Conservation (phyloP, 2,329 filamentous ascomycete species). For the Byssothecium circinans region DNA sequence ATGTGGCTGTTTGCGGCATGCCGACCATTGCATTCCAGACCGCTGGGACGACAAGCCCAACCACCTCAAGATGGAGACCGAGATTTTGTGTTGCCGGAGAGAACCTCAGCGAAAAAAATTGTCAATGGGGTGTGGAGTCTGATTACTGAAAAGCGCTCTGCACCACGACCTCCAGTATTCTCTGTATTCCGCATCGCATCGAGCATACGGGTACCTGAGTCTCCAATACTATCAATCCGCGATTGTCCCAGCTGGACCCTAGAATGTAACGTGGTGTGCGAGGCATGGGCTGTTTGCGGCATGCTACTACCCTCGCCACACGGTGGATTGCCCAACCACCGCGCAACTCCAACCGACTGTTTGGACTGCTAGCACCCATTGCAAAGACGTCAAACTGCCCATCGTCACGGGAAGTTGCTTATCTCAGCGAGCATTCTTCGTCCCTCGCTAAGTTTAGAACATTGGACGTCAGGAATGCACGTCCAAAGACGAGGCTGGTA, state of each 20-base stretch:
- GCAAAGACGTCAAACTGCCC: conserved; percentile 24
- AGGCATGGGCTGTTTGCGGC: conserved; percentile 29
- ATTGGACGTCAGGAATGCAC: conserved; percentile 33
- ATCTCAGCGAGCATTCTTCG: conserved; percentile 39
- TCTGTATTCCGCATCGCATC: neutral
- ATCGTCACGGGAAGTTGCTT: conserved; percentile 22
- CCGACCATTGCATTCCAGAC: conserved; percentile 9
- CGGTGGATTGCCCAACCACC: conserved; percentile 28
- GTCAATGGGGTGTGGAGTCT: neutral
- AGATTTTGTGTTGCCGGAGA: no score
- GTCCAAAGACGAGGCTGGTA: conserved; percentile 37
- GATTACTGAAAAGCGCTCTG: neutral
- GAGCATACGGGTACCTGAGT: neutral
- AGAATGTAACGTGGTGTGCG: conserved; percentile 23
- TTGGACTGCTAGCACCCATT: conserved; percentile 24
- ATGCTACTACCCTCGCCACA: conserved; percentile 25
- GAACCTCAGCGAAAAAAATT: no score
- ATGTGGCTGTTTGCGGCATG: conserved; percentile 16
- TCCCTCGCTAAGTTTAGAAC: conserved; percentile 38
- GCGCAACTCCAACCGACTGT: conserved; percentile 14
- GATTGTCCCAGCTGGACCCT: neutral
- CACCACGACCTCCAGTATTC: no score
- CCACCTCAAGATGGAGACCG: conserved; percentile 1
- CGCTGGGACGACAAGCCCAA: conserved; percentile 4
- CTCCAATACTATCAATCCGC: neutral